Evolutionary conservation across 192 early-diverging fungal genomes (phyloP).

Genomic region (Coemansia asiatica): DNA sequence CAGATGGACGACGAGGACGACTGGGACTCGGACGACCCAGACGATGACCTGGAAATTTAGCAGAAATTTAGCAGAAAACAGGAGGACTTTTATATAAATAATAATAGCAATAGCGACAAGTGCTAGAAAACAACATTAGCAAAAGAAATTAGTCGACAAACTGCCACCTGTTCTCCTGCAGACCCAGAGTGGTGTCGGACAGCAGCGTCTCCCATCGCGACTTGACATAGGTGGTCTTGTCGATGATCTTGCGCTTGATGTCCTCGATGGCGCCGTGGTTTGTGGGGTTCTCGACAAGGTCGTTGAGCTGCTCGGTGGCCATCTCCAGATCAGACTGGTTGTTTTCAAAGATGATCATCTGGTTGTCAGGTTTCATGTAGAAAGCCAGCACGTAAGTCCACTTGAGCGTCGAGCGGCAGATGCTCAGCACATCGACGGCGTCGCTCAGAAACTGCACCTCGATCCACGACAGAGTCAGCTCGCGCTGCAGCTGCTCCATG

Average conservation of each 20-base stretch:
- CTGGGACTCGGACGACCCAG: constrained; percentile 89
- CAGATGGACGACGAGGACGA: constrained; percentile 85
- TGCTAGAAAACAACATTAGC: constrained; percentile 3
- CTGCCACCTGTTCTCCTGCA: constrained; percentile 80
- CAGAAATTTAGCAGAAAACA: background rate
- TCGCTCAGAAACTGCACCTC: constrained; percentile 96
- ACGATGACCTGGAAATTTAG: constrained; percentile 86
- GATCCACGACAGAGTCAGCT: constrained; percentile 91
- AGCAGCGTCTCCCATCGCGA: constrained; percentile 84
- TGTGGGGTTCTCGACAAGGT: constrained; percentile 86
- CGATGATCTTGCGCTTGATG: constrained; percentile 82
- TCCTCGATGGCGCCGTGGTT: constrained; percentile 72
- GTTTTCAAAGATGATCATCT: constrained; percentile 92
- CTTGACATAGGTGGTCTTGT: constrained; percentile 93
- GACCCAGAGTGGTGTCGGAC: constrained; percentile 85
- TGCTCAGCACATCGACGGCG: constrained; percentile 85
- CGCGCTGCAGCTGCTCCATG: constrained; percentile 95
- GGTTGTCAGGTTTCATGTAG: constrained; percentile 83
- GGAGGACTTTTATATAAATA: background rate
- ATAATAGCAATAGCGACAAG: background rate
- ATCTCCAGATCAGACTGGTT: constrained; percentile 99
- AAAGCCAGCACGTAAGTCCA: constrained; percentile 99
- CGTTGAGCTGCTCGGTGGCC: constrained; percentile 92
- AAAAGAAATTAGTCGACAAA: constrained; percentile 43
- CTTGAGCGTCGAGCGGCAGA: constrained; percentile 89